These are phyloP conservation scores for Phragmites australis DNA, from an alignment of 176 grass and related monocot genomes.

Conservation along the genomic window DNA sequence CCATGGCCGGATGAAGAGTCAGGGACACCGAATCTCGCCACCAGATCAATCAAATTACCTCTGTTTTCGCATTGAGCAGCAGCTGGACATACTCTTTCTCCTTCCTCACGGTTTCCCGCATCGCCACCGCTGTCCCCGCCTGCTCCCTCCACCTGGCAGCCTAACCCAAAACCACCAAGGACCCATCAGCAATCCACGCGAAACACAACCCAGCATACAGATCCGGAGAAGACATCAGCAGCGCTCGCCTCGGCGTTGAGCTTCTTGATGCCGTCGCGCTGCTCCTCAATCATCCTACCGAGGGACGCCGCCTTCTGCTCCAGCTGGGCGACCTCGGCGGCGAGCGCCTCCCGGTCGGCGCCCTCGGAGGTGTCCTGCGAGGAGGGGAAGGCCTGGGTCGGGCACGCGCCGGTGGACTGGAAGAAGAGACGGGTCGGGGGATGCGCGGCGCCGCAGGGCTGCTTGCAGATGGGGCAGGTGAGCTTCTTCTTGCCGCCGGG, in stretches of 20 bases:
- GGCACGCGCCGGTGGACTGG: constrained; percentile 64
- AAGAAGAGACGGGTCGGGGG: constrained; percentile 85
- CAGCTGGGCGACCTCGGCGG: constrained; percentile 60
- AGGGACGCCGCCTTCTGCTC: constrained; percentile 66
- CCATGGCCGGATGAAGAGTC: neutral
- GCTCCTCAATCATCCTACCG: constrained; percentile 39
- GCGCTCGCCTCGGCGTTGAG: constrained; percentile 53
- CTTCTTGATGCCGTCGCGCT: constrained; percentile 56
- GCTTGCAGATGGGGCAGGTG: constrained; percentile 93
- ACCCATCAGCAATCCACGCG: constrained; percentile 8
- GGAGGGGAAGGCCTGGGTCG: constrained; percentile 20
- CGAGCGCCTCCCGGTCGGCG: constrained; percentile 43
- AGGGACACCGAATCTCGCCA: neutral
- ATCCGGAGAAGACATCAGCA: neutral
- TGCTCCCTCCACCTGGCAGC: constrained; percentile 52
- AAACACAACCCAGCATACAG: neutral
- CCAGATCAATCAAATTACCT: constrained; percentile 43
- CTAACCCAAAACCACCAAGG: constrained; percentile 21
- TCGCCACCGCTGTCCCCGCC: constrained; percentile 27
- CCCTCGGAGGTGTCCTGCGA: neutral
- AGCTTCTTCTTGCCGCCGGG: constrained; percentile 71
- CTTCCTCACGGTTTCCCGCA: constrained; percentile 50
- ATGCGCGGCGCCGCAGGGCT: constrained; percentile 52
- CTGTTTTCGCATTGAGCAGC: constrained; percentile 60
- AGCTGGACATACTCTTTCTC: constrained; percentile 57